A percentile compares a stretch with the other conserved stretches of the same genome.
These are phyloP conservation scores for Guyanaporus albipodus DNA, from an alignment of 768 basidiomycete species.

Conservation along the genomic window DNA sequence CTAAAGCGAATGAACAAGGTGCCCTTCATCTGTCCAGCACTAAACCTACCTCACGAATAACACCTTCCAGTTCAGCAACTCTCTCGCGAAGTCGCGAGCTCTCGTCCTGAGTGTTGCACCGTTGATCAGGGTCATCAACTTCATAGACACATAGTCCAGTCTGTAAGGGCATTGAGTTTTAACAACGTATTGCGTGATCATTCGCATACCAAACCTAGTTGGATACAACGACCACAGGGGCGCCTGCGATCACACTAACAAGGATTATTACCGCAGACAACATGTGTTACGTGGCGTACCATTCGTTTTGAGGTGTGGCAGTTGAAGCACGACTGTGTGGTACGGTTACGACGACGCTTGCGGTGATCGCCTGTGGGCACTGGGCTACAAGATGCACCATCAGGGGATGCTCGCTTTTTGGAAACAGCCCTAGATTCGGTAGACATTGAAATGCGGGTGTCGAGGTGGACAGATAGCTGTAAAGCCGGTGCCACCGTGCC, in stretches of 20 bases:
- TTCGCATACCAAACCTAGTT: conserved; percentile 37
- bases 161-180: conserved; percentile 32
- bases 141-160: conserved; percentile 84
- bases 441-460: conserved; percentile 22
- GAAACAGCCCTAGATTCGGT: conserved; percentile 22
- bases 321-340: conserved; percentile 69
- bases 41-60: conserved; percentile 65
- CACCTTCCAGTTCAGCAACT: conserved; percentile 79
- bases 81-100: conserved; percentile 62
- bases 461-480: conserved; percentile 26
- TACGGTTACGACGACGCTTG: conserved; percentile 64
- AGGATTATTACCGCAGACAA: not conserved
- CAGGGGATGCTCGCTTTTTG: conserved; percentile 31
- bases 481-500: conserved; percentile 4
- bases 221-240: conserved; percentile 44
- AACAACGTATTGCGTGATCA: conserved; percentile 21
- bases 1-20: conserved; percentile 29
- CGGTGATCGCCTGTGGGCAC: conserved; percentile 51
- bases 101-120: conserved; percentile 53
- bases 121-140: conserved; percentile 68
- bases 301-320: conserved; percentile 73
- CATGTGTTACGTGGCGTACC: conserved; percentile 36
- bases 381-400: conserved; percentile 24
- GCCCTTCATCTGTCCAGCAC: not conserved
- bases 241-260: conserved; percentile 46